phyloP scores from a whole-genome alignment of 2,329 filamentous ascomycete genomes.

The Epichloe glyceriae region DNA sequence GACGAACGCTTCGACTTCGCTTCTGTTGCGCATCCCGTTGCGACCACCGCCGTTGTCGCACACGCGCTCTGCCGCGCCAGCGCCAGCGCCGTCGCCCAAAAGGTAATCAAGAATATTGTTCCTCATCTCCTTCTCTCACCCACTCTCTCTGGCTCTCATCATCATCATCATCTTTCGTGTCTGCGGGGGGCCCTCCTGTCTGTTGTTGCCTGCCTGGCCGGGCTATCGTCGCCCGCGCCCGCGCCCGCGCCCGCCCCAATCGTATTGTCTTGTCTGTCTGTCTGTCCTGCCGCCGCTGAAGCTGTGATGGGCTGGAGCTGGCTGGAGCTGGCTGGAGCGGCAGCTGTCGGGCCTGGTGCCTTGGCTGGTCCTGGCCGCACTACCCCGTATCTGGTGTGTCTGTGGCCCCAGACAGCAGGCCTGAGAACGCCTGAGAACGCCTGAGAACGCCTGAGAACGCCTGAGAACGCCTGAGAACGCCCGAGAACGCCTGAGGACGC shows the following conservation, averaged over 20 bases:
- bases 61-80: constrained; percentile 8
- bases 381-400: no score
- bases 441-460: no score
- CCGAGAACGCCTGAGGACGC: no score
- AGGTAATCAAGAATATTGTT: constrained; percentile 4
- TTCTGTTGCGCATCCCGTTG: constrained; percentile 5
- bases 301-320: background rate
- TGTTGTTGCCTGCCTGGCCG: constrained; percentile 1
- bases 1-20: constrained; percentile 1
- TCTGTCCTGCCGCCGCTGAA: constrained; percentile 1
- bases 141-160: background rate
- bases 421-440: no score
- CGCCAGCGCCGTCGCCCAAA: background rate
- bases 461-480: no score
- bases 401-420: no score
- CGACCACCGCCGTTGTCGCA: constrained; percentile 6
- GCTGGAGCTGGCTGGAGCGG: no score
- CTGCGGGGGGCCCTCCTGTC: constrained; percentile 5
- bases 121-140: background rate
- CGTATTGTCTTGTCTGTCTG: no score
- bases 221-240: background rate
- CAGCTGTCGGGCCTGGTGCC: no score
- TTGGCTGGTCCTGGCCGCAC: no score
- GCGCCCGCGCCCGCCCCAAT: background rate
- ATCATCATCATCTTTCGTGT: constrained; percentile 1